Evolutionary conservation across 1,284 basidiomycete genomes (phyloP), one percentile per base, ranked within the genome.

Genomic region (Heterobasidion occidentale): DNA sequence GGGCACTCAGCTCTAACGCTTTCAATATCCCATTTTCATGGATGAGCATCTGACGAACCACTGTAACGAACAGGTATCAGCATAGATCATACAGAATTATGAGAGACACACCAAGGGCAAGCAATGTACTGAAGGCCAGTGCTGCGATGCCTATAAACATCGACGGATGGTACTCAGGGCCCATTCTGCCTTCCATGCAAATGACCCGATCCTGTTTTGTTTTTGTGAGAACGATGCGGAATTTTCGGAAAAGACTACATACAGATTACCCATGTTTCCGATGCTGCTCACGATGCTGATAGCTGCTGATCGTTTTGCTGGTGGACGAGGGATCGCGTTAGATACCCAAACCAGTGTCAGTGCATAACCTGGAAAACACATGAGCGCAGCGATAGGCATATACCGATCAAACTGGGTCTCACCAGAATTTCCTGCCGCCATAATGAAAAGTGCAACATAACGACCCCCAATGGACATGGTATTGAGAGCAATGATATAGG

Each of bases 271-370:
- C 7, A 73, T 60, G 56, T 74, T 75, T 1, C 72, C 73, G 52
- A 74, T 70, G 7, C 71, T 72, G 57, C 75, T 76, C 6, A 74
- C 70, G 45, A 73, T 67, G 1, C 67, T 74, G 36, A 81, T 78
- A 0, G 76, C 76, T 1, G 72, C 77, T 5, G 78, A 72, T 20
- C 79, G 71, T 61, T 79, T 81, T 62, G 82, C 79, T 34, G 85
- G 85, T 36, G 84, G 86, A 8, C 85, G 74, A 3, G 84, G 79
- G 54, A 88, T 71, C 0, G 77, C 72, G 59, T 83, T 84, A 0
- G 82, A 77, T 7, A 83, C 80, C 84, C 86, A 88, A 0, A 81
- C 79, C 11, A 81, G 64, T 0, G 76, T 81, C 60, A 86, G 73
- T 1, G 83, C 77, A 63, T 79, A 81, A 3, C 81, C 83, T 84